A percentile compares a stretch with the other conserved stretches of the same genome.
Evolutionary conservation across 352 stramenopile genomes (phyloP).

Genomic region (Pythium vanterpoolii): DNA sequence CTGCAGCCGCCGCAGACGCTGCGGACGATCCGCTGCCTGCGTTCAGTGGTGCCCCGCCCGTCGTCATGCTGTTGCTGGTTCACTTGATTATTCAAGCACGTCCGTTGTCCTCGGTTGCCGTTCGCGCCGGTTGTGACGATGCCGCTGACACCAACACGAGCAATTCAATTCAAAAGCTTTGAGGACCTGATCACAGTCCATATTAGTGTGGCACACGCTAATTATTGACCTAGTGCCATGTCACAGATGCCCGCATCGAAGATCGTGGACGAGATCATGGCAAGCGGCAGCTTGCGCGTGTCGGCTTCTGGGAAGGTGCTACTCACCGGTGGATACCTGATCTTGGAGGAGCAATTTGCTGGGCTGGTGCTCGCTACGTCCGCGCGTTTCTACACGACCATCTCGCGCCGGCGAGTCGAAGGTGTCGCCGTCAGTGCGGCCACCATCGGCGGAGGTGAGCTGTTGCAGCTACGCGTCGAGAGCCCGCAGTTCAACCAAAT

Average conservation of each 20-base stretch:
- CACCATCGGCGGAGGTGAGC: background rate
- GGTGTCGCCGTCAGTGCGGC: background rate
- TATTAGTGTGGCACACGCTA: background rate
- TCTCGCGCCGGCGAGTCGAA: constrained; percentile 20
- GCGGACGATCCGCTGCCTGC: background rate
- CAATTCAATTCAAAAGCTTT: background rate
- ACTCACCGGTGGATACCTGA: constrained; percentile 94
- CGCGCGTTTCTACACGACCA: constrained; percentile 92
- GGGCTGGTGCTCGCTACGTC: constrained; percentile 91
- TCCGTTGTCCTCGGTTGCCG: background rate
- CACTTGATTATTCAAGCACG: background rate
- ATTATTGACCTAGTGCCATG: background rate
- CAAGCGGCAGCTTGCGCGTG: constrained; percentile 40
- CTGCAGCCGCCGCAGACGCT: background rate
- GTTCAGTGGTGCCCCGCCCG: constrained; percentile 7
- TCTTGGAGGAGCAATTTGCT: constrained; percentile 89
- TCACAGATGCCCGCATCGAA: background rate
- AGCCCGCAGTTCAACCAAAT: constrained; percentile 90
- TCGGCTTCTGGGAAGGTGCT: constrained; percentile 97
- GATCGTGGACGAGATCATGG: background rate
- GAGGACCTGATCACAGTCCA: background rate
- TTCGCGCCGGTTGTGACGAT: background rate
- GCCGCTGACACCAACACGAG: background rate
- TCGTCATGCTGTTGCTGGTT: constrained; percentile 11
- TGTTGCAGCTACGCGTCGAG: constrained; percentile 57